Evolutionary conservation across 495 filamentous ascomycete species (phyloP).

Genomic region (Poronia punctata): DNA sequence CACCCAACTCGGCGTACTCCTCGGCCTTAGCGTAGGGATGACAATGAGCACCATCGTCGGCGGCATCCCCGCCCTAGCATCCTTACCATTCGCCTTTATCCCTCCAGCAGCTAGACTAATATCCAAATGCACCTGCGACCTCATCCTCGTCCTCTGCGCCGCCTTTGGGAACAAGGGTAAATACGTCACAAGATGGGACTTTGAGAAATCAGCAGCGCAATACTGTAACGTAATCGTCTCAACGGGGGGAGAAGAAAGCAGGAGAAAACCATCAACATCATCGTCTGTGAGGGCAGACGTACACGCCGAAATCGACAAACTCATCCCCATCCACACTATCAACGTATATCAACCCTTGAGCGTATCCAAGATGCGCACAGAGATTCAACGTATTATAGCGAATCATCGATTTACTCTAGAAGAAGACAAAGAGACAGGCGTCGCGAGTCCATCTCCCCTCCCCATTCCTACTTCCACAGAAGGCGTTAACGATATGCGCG

Average conservation of each 20-base stretch:
- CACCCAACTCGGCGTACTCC: constrained; percentile 8
- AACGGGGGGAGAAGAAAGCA: too few relatives aligned
- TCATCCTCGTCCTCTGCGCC: constrained; percentile 4
- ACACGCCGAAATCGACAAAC: constrained; percentile 5
- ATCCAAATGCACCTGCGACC: constrained; percentile 7
- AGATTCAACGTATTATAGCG: constrained; percentile 5
- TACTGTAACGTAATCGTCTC: constrained; percentile 6
- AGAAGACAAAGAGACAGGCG: too few relatives aligned
- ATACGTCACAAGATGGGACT: constrained; percentile 10
- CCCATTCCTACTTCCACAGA: too few relatives aligned
- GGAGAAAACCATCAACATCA: too few relatives aligned
- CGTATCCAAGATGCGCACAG: constrained; percentile 6
- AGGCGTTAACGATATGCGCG: too few relatives aligned
- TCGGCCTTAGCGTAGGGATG: constrained; percentile 6
- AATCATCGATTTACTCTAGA: constrained; percentile 8
- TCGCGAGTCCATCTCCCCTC: too few relatives aligned
- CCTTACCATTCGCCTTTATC: constrained; percentile 11
- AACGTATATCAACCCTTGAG: constrained; percentile 9
- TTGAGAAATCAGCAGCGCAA: constrained; percentile 6
- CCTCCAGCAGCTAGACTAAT: constrained; percentile 9
- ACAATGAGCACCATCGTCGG: constrained; percentile 9
- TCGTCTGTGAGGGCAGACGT: constrained; percentile 3
- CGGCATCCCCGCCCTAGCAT: constrained; percentile 10
- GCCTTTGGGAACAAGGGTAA: constrained; percentile 9
- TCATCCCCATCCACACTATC: constrained; percentile 11